These are phyloP conservation scores for Chytriomyces hyalinus DNA, from an alignment of 192 early-diverging fungal genomes.

Conservation along the genomic window DNA sequence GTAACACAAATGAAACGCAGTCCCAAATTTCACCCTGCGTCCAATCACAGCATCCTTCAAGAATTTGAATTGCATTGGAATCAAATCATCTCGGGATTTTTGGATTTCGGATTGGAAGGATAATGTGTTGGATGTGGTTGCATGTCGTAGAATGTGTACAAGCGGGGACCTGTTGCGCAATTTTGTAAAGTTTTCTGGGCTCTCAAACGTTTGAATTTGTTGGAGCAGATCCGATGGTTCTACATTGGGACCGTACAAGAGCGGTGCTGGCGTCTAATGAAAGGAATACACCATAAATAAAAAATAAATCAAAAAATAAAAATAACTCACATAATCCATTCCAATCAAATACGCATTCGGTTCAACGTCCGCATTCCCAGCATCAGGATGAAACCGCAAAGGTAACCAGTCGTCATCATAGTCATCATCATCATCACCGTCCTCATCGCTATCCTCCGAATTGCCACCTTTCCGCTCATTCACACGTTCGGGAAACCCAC, in stretches of 20 bases:
- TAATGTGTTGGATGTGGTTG: not conserved
- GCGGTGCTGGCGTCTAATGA: constrained; percentile 22
- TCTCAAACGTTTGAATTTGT: constrained; percentile 29
- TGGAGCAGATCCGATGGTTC: constrained; percentile 20
- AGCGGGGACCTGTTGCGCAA: constrained; percentile 10
- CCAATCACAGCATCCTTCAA: constrained; percentile 29
- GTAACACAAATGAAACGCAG: constrained; percentile 35
- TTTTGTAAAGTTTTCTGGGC: not conserved
- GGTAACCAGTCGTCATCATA: constrained; percentile 7
- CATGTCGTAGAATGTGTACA: not conserved
- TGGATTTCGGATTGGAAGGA: constrained; percentile 1
- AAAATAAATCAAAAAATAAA: not conserved
- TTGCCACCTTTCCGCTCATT: not conserved
- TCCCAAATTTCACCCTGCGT: constrained; percentile 25
- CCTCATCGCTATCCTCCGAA: not conserved
- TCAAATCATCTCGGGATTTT: not conserved
- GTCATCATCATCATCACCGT: too few relatives aligned
- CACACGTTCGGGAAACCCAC: constrained; percentile 6
- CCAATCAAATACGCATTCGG: constrained; percentile 17
- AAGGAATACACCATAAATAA: not conserved
- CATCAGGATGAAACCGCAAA: constrained; percentile 17
- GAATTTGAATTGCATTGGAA: constrained; percentile 34
- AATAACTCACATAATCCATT: constrained; percentile 21
- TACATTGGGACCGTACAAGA: constrained; percentile 10
- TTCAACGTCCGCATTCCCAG: constrained; percentile 11